Percentiles rank a stretch among this genome's conserved stretches.
Conservation (phyloP, 352 stramenopile genomes). For the Globisporangium perplexum region DNA sequence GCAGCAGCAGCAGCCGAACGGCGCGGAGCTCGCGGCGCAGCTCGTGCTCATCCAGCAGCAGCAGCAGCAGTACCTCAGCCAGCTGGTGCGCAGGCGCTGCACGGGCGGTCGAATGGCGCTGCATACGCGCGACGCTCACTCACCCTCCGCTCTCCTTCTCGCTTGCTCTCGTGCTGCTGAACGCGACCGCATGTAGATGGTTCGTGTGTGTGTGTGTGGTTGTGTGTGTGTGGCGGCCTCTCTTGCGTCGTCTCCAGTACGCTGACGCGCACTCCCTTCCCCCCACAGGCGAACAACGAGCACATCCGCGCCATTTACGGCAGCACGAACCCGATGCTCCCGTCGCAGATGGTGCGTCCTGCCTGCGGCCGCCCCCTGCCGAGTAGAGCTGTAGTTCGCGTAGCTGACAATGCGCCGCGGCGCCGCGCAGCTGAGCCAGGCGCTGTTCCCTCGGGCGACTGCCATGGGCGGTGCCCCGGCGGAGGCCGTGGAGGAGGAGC, state of each 20-base stretch:
- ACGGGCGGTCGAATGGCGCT: too few relatives aligned
- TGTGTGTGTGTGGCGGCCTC: background rate
- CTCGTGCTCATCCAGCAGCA: conserved; percentile 55
- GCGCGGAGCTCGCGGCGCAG: conserved; percentile 34
- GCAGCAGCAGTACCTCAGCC: conserved; percentile 53
- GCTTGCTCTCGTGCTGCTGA: background rate
- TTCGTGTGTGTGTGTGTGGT: background rate
- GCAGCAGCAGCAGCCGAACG: conserved; percentile 14
- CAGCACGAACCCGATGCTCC: conserved; percentile 76
- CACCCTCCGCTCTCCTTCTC: background rate
- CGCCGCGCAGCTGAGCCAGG: conserved; percentile 30
- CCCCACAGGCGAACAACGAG: conserved; percentile 58
- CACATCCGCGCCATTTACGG: conserved; percentile 81
- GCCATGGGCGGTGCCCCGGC: conserved; percentile 18
- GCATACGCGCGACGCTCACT: too few relatives aligned
- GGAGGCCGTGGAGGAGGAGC: conserved; percentile 77
- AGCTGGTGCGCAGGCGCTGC: conserved; percentile 20
- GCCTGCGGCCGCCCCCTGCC: background rate
- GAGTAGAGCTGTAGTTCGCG: conserved; percentile 4
- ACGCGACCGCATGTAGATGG: conserved; percentile 5
- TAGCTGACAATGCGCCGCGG: background rate
- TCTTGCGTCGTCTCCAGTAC: background rate
- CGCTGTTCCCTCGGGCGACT: conserved; percentile 54
- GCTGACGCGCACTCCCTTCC: too few relatives aligned
- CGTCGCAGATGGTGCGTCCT: conserved; percentile 65